A percentile compares a stretch with the other conserved stretches of the same genome.
Conservation (phyloP, 768 basidiomycete genomes). For the Chlorophyllum brunneum region DNA sequence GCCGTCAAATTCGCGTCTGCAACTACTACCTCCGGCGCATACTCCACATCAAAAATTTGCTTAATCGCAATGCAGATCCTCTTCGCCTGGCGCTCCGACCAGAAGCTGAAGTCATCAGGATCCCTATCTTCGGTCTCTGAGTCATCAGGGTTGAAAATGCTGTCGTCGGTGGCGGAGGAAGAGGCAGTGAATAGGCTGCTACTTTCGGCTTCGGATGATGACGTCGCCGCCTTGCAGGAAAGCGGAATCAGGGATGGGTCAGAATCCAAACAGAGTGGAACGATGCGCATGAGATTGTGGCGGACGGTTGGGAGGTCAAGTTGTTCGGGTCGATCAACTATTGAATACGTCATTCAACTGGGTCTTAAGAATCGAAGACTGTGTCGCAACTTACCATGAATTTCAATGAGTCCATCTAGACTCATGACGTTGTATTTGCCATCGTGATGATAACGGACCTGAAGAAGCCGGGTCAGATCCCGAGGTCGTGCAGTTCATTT, state of each 20-base stretch:
- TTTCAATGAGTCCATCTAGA: conserved; percentile 79
- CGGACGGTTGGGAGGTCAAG: conserved; percentile 67
- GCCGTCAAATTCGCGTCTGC: conserved; percentile 92
- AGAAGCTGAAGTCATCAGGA: conserved; percentile 92
- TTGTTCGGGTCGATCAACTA: conserved; percentile 56
- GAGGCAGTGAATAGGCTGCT: neutral
- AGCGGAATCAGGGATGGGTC: conserved; percentile 79
- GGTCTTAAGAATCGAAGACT: neutral
- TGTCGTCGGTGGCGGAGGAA: conserved; percentile 9
- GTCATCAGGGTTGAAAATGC: conserved; percentile 19
- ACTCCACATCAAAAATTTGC: conserved; percentile 84
- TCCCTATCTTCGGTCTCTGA: conserved; percentile 47
- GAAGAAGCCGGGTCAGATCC: conserved; percentile 5
- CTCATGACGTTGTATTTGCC: conserved; percentile 97
- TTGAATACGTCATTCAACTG: conserved; percentile 32
- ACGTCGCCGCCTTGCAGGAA: conserved; percentile 45
- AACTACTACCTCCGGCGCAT: conserved; percentile 84
- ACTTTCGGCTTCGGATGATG: conserved; percentile 16
- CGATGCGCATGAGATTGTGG: conserved; percentile 65
- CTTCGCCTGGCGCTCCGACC: conserved; percentile 87
- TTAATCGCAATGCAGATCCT: conserved; percentile 78
- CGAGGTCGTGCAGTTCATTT: neutral
- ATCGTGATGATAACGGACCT: conserved; percentile 93
- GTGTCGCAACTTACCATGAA: conserved; percentile 61
- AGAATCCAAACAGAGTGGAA: conserved; percentile 82